Percentiles rank a stretch among this genome's conserved stretches.
phyloP scores from a whole-genome alignment of 371 early-diverging fungal species.

The Apophysomyces sp. region DNA sequence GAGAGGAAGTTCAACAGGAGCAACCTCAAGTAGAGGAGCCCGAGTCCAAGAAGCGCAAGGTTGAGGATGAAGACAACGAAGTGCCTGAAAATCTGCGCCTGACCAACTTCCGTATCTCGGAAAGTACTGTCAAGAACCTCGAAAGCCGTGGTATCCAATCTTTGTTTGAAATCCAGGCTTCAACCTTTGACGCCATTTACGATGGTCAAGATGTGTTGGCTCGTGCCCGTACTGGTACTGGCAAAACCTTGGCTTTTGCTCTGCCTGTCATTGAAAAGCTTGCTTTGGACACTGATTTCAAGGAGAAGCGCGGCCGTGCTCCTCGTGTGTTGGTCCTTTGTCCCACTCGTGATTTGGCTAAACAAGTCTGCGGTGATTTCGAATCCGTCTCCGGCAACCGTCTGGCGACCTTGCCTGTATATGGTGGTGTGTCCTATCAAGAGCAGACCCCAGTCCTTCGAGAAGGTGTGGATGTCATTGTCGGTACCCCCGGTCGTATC shows the following conservation, averaged over 20 bases:
- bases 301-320: constrained; percentile 53
- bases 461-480: constrained; percentile 91
- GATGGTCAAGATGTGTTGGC: constrained; percentile 92
- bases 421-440: constrained; percentile 87
- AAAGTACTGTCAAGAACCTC: constrained; percentile 63
- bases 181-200: constrained; percentile 77
- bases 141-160: constrained; percentile 70
- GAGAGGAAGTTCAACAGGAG: constrained; percentile 19
- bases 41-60: constrained; percentile 29
- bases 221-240: constrained; percentile 98
- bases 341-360: constrained; percentile 98
- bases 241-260: constrained; percentile 91
- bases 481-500: constrained; percentile 98
- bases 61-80: constrained; percentile 39
- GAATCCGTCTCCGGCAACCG: constrained; percentile 61
- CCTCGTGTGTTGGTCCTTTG: constrained; percentile 83
- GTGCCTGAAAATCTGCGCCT: constrained; percentile 71
- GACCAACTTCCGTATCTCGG: constrained; percentile 60
- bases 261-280: constrained; percentile 85
- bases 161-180: constrained; percentile 93
- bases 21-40: constrained; percentile 25
- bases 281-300: constrained; percentile 49
- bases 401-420: constrained; percentile 62
- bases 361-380: constrained; percentile 82
- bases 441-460: constrained; percentile 78